phyloP scores from a whole-genome alignment of 2,329 filamentous ascomycete species.

The Coniochaeta hoffmannii region DNA sequence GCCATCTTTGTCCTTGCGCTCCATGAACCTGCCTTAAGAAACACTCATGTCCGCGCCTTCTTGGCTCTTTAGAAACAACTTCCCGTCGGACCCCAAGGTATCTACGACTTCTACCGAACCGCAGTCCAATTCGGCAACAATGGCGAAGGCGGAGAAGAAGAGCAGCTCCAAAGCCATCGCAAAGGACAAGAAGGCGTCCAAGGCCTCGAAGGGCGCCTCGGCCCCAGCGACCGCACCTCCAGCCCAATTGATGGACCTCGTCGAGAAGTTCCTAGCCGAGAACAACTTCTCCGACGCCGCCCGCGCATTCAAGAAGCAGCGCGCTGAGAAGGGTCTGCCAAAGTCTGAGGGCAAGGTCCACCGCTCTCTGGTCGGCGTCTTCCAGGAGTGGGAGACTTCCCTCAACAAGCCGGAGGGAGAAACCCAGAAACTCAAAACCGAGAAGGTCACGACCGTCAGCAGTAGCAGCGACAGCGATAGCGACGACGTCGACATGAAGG shows the following conservation, averaged over 20 bases:
- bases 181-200: slow-evolving; percentile 11
- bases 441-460: slow-evolving; percentile 14
- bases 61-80: slow-evolving; percentile 14
- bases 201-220: slow-evolving; percentile 11
- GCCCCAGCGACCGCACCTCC: slow-evolving; percentile 32
- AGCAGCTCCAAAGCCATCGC: slow-evolving; percentile 4
- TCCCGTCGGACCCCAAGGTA: neutral
- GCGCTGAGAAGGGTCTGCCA: slow-evolving; percentile 44
- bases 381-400: slow-evolving; percentile 40
- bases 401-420: slow-evolving; percentile 22
- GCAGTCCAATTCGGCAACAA: neutral
- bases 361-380: slow-evolving; percentile 41
- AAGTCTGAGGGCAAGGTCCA: slow-evolving; percentile 20
- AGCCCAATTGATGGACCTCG: slow-evolving; percentile 56
- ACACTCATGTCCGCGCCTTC: slow-evolving; percentile 10
- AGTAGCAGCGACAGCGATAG: slow-evolving; percentile 25
- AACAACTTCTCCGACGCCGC: slow-evolving; percentile 57
- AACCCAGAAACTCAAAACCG: slow-evolving; percentile 15
- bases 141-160: slow-evolving; percentile 4
- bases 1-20: neutral
- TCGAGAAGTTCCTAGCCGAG: slow-evolving; percentile 59
- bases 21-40: neutral
- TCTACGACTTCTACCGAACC: neutral
- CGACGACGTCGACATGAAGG: slow-evolving; percentile 39
- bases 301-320: slow-evolving; percentile 56